phyloP scores from a whole-genome alignment of 1,284 basidiomycete genomes.

The Cutaneotrichosporon cyanovorans region DNA sequence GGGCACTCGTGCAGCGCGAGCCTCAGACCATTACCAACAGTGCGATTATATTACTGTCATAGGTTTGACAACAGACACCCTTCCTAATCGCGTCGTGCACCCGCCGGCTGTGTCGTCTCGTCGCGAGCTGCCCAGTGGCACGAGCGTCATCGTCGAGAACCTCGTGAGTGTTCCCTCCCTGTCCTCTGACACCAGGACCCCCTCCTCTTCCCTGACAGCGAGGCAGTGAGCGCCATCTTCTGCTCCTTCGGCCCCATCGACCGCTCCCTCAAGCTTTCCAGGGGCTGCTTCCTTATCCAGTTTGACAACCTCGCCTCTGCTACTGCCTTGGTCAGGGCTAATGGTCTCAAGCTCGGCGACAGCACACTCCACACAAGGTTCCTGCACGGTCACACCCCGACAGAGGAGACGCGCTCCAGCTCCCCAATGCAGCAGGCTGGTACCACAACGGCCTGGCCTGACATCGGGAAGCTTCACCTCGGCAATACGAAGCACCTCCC shows the following conservation, averaged over 20 bases:
- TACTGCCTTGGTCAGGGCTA: slow-evolving; percentile 22
- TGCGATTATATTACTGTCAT: slow-evolving; percentile 8
- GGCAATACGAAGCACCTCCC: background rate
- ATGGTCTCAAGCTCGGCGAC: slow-evolving; percentile 28
- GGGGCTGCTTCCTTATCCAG: slow-evolving; percentile 24
- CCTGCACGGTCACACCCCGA: background rate
- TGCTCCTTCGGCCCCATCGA: slow-evolving; percentile 30
- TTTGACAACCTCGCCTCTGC: slow-evolving; percentile 32
- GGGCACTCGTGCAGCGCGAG: slow-evolving; percentile 42
- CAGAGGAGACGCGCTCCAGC: no score
- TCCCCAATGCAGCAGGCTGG: no score
- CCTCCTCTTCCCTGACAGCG: slow-evolving; percentile 26
- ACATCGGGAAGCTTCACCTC: background rate
- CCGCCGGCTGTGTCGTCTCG: slow-evolving; percentile 26
- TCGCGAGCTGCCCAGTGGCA: slow-evolving; percentile 20
- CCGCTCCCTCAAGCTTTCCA: slow-evolving; percentile 24
- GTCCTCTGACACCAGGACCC: slow-evolving; percentile 26
- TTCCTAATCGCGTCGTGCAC: slow-evolving; percentile 41
- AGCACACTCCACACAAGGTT: slow-evolving; percentile 7
- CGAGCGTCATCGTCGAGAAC: slow-evolving; percentile 35
- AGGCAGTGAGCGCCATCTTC: slow-evolving; percentile 29
- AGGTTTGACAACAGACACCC: slow-evolving; percentile 9
- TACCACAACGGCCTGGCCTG: slow-evolving; percentile 1
- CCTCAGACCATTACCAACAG: slow-evolving; percentile 23
- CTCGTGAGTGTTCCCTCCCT: slow-evolving; percentile 19